These are phyloP conservation scores for Cercophora samala DNA, from an alignment of 495 filamentous ascomycete species.

Conservation along the genomic window DNA sequence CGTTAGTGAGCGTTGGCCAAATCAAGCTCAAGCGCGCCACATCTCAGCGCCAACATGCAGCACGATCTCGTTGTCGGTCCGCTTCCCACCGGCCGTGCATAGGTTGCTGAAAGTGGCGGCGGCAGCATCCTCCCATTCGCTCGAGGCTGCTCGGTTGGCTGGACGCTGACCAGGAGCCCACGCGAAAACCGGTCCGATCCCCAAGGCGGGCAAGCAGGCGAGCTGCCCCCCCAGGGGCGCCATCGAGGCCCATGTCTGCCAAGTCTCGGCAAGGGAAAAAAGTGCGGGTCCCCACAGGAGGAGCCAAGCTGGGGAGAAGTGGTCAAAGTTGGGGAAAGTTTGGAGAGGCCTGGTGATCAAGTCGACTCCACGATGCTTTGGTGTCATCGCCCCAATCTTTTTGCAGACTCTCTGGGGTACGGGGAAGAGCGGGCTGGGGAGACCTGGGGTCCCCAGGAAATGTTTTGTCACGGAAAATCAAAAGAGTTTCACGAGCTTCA, in stretches of 20 bases:
- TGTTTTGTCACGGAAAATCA: neutral
- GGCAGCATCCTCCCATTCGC: constrained; percentile 18
- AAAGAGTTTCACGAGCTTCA: neutral
- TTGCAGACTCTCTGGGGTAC: neutral
- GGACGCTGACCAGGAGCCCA: constrained; percentile 20
- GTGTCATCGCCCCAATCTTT: constrained; percentile 19
- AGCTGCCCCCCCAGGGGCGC: neutral
- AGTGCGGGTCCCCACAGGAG: constrained; percentile 9
- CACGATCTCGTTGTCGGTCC: constrained; percentile 22
- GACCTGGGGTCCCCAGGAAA: constrained; percentile 3
- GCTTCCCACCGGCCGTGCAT: constrained; percentile 26
- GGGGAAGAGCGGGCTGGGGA: neutral
- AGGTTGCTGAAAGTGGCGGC: constrained; percentile 18
- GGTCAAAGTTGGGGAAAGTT: constrained; percentile 32
- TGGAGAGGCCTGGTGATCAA: constrained; percentile 29
- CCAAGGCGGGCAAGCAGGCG: constrained; percentile 12
- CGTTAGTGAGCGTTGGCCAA: neutral
- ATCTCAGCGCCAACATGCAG: constrained; percentile 6
- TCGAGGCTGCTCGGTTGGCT: constrained; percentile 13
- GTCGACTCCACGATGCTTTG: constrained; percentile 10
- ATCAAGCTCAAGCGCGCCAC: constrained; percentile 4
- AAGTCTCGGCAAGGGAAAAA: constrained; percentile 25
- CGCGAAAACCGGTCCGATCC: constrained; percentile 33
- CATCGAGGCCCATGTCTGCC: constrained; percentile 14
- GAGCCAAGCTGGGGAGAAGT: constrained; percentile 9